Evolutionary conservation across 495 filamentous ascomycete genomes (phyloP).

Genomic region (Neurospora africana): DNA sequence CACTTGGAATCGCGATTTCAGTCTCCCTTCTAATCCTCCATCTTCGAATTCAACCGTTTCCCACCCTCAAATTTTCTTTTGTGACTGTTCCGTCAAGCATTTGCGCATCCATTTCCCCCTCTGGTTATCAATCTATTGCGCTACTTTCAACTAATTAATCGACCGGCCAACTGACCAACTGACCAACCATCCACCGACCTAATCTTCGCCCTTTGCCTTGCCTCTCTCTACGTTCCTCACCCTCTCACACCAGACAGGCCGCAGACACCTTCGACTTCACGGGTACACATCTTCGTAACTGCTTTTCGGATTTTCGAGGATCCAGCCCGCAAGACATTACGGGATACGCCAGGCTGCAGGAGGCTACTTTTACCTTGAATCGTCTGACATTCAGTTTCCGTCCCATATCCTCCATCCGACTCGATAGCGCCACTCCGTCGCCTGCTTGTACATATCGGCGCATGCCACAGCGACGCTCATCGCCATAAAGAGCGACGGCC

Average conservation of each 20-base stretch:
- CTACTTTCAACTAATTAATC: not conserved
- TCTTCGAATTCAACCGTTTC: not conserved
- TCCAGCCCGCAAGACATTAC: not conserved
- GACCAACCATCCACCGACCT: not conserved
- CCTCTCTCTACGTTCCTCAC: not conserved
- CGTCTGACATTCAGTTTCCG: not conserved
- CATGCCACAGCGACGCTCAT: not conserved
- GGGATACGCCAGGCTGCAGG: not conserved
- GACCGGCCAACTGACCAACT: not conserved
- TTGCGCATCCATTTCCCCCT: not conserved
- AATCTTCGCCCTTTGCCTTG: not conserved
- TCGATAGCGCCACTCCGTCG: not conserved
- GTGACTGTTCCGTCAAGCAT: not conserved
- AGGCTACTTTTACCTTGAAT: not conserved
- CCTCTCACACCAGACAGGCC: not conserved
- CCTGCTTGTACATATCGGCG: not conserved
- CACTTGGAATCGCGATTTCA: not conserved
- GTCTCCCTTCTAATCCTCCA: not conserved
- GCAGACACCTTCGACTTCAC: not conserved
- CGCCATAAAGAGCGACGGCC: not conserved
- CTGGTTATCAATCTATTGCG: not conserved
- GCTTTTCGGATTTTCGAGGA: not conserved
- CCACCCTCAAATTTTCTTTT: not conserved
- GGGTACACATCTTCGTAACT: not conserved
- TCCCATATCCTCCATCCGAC: not conserved